These are phyloP conservation scores for Schizosaccharomyces octosporus DNA, from an alignment of 805 yeast species.

Conservation along the genomic window DNA sequence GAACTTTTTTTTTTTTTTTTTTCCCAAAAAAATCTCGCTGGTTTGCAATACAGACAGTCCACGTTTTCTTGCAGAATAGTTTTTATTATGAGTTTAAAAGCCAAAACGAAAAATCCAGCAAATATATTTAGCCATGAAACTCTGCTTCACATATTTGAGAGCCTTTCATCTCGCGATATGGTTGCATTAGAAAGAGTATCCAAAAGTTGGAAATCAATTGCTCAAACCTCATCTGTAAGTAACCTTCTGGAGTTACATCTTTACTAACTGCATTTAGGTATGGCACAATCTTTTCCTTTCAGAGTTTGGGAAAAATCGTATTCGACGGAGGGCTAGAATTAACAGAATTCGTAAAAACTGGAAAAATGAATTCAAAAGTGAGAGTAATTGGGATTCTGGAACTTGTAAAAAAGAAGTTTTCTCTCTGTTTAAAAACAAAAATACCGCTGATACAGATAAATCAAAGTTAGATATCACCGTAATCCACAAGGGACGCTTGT, in stretches of 20 bases:
- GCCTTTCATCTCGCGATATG: neutral
- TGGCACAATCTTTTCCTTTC: neutral
- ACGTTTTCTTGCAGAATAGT: neutral
- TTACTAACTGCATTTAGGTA: neutral
- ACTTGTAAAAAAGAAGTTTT: neutral
- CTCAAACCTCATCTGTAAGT: neutral
- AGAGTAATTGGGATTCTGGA: neutral
- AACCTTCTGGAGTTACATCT: neutral
- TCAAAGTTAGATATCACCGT: no score
- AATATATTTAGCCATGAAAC: neutral
- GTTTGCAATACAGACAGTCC: neutral
- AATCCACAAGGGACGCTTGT: no score
- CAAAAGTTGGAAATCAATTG: neutral
- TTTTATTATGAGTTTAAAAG: neutral
- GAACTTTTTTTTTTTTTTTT: no score
- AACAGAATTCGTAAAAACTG: neutral
- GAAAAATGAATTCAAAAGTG: neutral
- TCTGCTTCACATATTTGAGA: neutral
- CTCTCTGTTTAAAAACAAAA: neutral
- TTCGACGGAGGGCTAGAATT: neutral
- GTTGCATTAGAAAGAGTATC: neutral
- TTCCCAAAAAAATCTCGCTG: no score
- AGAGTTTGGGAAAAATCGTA: neutral
- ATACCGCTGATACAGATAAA: no score
- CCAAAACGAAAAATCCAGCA: neutral